phyloP scores from a whole-genome alignment of 2,329 filamentous ascomycete species.

The Ophiostoma sp. region DNA sequence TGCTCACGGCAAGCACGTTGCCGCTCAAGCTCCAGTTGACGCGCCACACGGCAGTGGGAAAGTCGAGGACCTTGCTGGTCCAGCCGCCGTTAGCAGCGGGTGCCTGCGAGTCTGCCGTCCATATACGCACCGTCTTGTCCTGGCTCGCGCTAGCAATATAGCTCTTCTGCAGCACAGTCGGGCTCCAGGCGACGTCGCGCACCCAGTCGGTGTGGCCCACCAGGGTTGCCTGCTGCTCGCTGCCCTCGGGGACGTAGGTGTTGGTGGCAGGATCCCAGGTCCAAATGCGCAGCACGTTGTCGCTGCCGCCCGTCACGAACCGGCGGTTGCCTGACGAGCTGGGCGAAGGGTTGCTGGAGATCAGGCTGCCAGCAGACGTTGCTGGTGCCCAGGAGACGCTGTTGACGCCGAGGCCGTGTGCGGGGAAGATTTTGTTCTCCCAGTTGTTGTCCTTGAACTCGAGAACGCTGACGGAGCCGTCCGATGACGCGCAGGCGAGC shows the following conservation, averaged over 20 bases:
- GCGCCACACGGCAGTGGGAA: slow-evolving; percentile 87
- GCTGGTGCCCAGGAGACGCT: slow-evolving; percentile 92
- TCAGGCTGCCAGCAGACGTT: slow-evolving; percentile 74
- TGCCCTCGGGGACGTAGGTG: slow-evolving; percentile 54
- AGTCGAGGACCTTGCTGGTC: slow-evolving; percentile 77
- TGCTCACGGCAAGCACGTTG: slow-evolving; percentile 90
- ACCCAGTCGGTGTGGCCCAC: slow-evolving; percentile 93
- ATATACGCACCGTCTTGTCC: slow-evolving; percentile 96
- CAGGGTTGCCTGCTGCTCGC: slow-evolving; percentile 45
- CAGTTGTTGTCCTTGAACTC: slow-evolving; percentile 88
- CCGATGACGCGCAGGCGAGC: slow-evolving; percentile 87
- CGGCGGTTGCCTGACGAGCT: slow-evolving; percentile 61
- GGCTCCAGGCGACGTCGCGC: slow-evolving; percentile 93
- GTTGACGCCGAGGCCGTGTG: slow-evolving; percentile 92
- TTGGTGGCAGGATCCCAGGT: slow-evolving; percentile 56
- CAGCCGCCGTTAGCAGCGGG: slow-evolving; percentile 52
- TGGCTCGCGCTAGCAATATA: slow-evolving; percentile 95
- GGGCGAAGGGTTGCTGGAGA: slow-evolving; percentile 61
- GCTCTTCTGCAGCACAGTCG: slow-evolving; percentile 87
- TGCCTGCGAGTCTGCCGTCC: slow-evolving; percentile 62
- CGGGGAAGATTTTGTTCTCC: slow-evolving; percentile 82
- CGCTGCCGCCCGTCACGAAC: slow-evolving; percentile 91
- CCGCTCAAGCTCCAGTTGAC: slow-evolving; percentile 97
- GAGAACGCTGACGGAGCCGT: slow-evolving; percentile 87
- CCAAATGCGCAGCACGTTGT: slow-evolving; percentile 94